Conservation (phyloP, 495 filamentous ascomycete species). For the Aspergillus biplanus region DNA sequence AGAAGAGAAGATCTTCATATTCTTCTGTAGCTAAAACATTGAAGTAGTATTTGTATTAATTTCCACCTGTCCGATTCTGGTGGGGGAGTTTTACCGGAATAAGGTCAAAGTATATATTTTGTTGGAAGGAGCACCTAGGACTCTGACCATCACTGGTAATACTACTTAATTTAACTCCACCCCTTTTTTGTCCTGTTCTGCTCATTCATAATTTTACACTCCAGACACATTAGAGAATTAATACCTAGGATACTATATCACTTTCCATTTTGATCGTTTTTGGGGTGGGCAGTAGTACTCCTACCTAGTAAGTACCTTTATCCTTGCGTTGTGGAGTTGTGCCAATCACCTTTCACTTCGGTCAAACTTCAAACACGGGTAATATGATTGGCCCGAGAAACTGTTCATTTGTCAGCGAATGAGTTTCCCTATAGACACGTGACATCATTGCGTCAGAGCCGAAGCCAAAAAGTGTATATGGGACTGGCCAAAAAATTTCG, state of each 20-base stretch:
- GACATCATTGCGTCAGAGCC: constrained; percentile 46
- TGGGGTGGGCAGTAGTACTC: too few relatives aligned
- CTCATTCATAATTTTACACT: too few relatives aligned
- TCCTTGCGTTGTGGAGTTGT: not conserved
- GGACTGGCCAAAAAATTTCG: not conserved
- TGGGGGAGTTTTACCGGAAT: too few relatives aligned
- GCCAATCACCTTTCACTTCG: constrained; percentile 10
- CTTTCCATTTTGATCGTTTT: too few relatives aligned
- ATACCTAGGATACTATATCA: too few relatives aligned
- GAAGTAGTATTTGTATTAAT: not conserved
- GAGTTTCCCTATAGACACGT: constrained; percentile 32
- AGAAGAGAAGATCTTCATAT: constrained; percentile 15
- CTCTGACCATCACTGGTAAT: too few relatives aligned
- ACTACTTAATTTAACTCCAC: too few relatives aligned
- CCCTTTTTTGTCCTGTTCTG: too few relatives aligned
- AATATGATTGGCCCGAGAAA: constrained; percentile 30
- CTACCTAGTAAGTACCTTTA: not conserved
- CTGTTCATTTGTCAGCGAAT: constrained; percentile 37
- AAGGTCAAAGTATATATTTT: too few relatives aligned
- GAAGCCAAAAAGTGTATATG: not conserved
- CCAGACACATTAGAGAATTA: too few relatives aligned
- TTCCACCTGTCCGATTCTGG: not conserved
- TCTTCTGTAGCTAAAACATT: constrained; percentile 6
- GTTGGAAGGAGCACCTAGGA: too few relatives aligned
- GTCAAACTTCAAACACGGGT: constrained; percentile 25